Conservation (phyloP, 176 grass and related monocot genomes). For the Bromus sterilis region DNA sequence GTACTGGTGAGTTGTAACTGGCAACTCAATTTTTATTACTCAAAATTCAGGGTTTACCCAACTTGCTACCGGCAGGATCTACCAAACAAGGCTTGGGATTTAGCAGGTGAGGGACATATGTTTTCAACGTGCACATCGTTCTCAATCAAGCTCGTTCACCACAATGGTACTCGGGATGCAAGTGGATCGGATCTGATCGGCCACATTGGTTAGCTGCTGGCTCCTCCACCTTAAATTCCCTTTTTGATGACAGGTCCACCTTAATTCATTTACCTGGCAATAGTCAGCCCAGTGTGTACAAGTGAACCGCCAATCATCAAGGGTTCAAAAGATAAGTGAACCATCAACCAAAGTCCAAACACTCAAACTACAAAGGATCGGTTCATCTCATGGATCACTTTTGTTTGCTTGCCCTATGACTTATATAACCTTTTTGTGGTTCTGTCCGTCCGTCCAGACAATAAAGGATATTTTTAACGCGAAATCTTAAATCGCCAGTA, state of each 20-base stretch:
- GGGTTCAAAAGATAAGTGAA: background rate
- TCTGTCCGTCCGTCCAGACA: too few relatives aligned
- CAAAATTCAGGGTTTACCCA: background rate
- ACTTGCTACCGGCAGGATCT: slow-evolving; percentile 1
- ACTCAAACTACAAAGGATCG: too few relatives aligned
- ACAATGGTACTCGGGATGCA: background rate
- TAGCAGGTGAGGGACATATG: slow-evolving; percentile 11
- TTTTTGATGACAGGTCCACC: too few relatives aligned
- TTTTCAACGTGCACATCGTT: background rate
- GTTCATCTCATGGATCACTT: too few relatives aligned
- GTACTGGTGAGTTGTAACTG: background rate
- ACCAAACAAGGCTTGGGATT: background rate
- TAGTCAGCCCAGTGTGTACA: background rate
- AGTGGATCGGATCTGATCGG: background rate
- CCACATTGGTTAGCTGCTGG: background rate
- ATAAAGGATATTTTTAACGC: too few relatives aligned
- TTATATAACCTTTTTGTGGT: too few relatives aligned
- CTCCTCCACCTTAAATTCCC: too few relatives aligned
- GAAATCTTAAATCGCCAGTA: too few relatives aligned
- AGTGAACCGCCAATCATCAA: background rate
- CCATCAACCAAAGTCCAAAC: background rate
- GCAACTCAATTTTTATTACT: background rate
- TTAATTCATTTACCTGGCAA: background rate
- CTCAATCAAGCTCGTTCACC: background rate
- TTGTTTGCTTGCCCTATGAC: too few relatives aligned